Evolutionary conservation across 2,329 filamentous ascomycete genomes (phyloP).

Genomic region (Didymella segeticola): DNA sequence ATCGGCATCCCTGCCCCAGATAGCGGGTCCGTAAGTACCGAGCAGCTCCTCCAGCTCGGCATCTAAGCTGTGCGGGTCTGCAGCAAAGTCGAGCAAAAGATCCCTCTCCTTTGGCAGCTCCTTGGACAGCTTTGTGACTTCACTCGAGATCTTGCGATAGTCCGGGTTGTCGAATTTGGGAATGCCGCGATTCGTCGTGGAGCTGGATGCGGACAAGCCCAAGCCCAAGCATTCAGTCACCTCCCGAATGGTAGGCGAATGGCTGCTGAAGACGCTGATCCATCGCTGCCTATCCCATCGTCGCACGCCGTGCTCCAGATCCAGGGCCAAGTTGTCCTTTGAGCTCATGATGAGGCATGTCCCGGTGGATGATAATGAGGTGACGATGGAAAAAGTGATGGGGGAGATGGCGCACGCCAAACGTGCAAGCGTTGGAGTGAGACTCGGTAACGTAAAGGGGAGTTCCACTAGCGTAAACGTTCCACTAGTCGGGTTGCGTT

Average conservation of each 20-base stretch:
- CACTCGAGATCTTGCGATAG: slow-evolving; percentile 45
- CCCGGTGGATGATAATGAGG: slow-evolving; percentile 10
- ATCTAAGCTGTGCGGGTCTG: slow-evolving; percentile 40
- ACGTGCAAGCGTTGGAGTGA: slow-evolving; percentile 29
- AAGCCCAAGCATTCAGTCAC: slow-evolving; percentile 47
- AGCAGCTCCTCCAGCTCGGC: slow-evolving; percentile 44
- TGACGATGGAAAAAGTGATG: slow-evolving; percentile 22
- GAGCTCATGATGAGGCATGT: slow-evolving; percentile 41
- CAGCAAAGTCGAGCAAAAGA: slow-evolving; percentile 46
- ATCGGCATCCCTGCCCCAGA: slow-evolving; percentile 46
- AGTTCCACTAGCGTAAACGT: slow-evolving; percentile 30
- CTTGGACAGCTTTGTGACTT: slow-evolving; percentile 46
- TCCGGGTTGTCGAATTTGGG: slow-evolving; percentile 49
- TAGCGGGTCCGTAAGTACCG: slow-evolving; percentile 40
- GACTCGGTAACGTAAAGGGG: slow-evolving; percentile 39
- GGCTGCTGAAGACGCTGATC: slow-evolving; percentile 47
- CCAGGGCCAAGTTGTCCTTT: slow-evolving; percentile 39
- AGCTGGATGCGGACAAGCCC: slow-evolving; percentile 43
- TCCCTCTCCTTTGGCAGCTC: slow-evolving; percentile 48
- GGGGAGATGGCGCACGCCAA: slow-evolving; percentile 32
- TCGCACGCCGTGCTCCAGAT: slow-evolving; percentile 40
- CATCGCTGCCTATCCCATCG: slow-evolving; percentile 46
- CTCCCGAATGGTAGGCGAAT: slow-evolving; percentile 48
- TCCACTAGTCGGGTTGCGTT: slow-evolving; percentile 23
- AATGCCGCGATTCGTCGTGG: slow-evolving; percentile 47